Evolutionary conservation across 2,329 filamentous ascomycete species (phyloP), one percentile per base, ranked within the genome.

Genomic region (Fonsecaea nubica): DNA sequence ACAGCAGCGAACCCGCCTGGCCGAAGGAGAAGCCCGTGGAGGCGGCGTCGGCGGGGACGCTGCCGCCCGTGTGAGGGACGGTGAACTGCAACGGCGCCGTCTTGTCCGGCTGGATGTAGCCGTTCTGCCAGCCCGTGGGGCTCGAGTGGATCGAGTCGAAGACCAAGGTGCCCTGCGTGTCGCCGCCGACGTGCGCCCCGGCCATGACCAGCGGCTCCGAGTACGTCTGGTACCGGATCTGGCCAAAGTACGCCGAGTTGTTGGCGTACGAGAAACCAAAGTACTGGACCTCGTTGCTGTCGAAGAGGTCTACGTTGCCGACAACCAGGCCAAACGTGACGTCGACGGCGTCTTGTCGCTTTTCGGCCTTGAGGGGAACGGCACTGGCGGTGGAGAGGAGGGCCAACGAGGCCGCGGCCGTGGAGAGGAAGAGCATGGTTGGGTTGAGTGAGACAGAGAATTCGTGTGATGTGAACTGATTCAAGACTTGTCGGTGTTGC

Each of bases 191-290:
- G 18, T 58, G 30, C 8, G 58, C 64, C 18, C 58, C 58, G 30
- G 42, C 33, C 18, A 67, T 21, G 9, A 67, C 33, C 48, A 67
- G 35, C 40, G 65, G 62, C 33, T 64, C 65, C 56, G 65, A 67
- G 58, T 67, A 67, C 30, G 13, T 4, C 36, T 67, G 56, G 53
- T 67, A 67, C 57, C 62, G 62, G 65, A 67, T 64, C 62, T 58
- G 21, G 18, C 65, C 65, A 33, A 67, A 38, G 40, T 67, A 67
- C 18, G 62, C 62, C 5, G 61, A 64, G 56, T 52, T 64, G 65
- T 67, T 67, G 65, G 65, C 65, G 58, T 67, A 67, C 18, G 38
- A 61, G 36, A 67, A 33, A 1, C 50, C 58, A 52, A 58, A 63
- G 12, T 59, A 40, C 30, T 63, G 59, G 18, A 66, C 7, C 33